Conservation (phyloP, 2,329 filamentous ascomycete genomes). For the Geoglossum cookeanum region DNA sequence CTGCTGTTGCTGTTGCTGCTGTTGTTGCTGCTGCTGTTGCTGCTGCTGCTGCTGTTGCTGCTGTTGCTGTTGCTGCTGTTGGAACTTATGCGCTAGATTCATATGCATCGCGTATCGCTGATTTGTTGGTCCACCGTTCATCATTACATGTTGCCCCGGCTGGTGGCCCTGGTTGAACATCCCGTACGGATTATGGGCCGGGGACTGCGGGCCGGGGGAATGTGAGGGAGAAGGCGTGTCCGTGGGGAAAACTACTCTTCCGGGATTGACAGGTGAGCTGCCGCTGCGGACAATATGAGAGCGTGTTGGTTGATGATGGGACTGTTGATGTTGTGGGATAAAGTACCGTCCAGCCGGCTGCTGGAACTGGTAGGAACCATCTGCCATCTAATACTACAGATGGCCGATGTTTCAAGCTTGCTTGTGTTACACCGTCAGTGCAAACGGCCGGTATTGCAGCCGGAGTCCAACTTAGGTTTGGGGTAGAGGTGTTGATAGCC, state of each 20-base stretch:
- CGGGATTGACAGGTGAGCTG: constrained; percentile 26
- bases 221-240: constrained; percentile 38
- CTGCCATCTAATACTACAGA: constrained; percentile 38
- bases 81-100: constrained; percentile 52
- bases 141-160: constrained; percentile 54
- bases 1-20: constrained; percentile 18
- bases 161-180: constrained; percentile 56
- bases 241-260: constrained; percentile 24
- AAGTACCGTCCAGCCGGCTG: constrained; percentile 39
- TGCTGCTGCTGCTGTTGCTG: constrained; percentile 44
- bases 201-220: constrained; percentile 33
- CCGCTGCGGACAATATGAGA: constrained; percentile 25
- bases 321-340: constrained; percentile 35
- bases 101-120: constrained; percentile 32
- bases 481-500: not conserved
- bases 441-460: constrained; percentile 10
- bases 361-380: constrained; percentile 44
- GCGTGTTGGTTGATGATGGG: constrained; percentile 24
- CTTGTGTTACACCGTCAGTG: constrained; percentile 15
- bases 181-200: constrained; percentile 26
- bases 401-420: constrained; percentile 12
- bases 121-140: constrained; percentile 50
- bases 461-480: constrained; percentile 1
- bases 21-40: constrained; percentile 24
- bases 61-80: constrained; percentile 33